Evolutionary conservation across 2,329 filamentous ascomycete species (phyloP).

Genomic region (Canariomyces notabilis): DNA sequence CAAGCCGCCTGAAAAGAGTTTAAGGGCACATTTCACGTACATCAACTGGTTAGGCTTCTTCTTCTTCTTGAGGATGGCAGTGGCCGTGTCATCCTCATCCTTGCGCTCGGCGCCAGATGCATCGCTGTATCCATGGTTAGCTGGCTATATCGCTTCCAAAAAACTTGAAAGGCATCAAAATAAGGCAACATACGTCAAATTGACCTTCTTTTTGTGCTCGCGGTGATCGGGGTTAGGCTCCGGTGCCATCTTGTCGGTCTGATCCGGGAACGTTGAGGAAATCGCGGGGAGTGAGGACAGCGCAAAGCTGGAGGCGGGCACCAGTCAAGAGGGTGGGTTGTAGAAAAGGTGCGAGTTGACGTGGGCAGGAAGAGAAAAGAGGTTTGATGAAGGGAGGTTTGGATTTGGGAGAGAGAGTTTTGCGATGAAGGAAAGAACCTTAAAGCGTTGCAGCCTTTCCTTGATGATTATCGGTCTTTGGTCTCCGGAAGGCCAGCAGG

Average conservation of each 20-base stretch:
- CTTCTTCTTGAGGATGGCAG: constrained; percentile 99
- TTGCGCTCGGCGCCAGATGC: constrained; percentile 83
- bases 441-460: constrained; percentile 7
- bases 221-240: constrained; percentile 50
- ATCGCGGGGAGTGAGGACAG: constrained; percentile 6
- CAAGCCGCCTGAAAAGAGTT: constrained; percentile 7
- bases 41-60: constrained; percentile 99
- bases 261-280: constrained; percentile 8
- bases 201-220: constrained; percentile 76
- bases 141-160: constrained; percentile 12
- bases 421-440: constrained; percentile 6
- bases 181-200: constrained; percentile 62
- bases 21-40: constrained; percentile 43
- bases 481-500: constrained; percentile 17
- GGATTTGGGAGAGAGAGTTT: neutral
- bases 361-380: neutral
- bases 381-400: neutral
- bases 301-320: constrained; percentile 1
- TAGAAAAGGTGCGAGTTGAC: neutral
- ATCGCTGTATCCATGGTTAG: constrained; percentile 59
- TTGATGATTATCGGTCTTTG: constrained; percentile 17
- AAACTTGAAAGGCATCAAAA: neutral
- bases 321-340: neutral
- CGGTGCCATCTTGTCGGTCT: constrained; percentile 59
- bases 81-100: constrained; percentile 83